Base-by-base conservation (phyloP, 129 eudicot genomes). In the Lonicera japonica region DNA sequence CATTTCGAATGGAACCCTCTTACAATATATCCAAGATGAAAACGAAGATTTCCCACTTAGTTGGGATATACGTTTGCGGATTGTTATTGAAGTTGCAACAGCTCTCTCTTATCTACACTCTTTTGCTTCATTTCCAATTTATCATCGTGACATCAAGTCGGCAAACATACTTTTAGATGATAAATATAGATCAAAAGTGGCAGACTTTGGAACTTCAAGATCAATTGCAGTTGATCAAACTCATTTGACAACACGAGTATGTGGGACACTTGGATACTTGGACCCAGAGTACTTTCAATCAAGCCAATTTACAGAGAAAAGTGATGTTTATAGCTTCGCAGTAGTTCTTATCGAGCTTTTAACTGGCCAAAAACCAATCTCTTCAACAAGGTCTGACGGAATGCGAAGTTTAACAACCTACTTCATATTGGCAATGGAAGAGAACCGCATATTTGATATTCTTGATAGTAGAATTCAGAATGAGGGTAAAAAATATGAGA, bases 161-260 rank as follows among this genome's bases (percentile, higher is more conserved):
- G 36, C 36, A 29, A 29, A 29, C 36, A 29, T 29, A 29, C 57
- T 53, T 53, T 53, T 20, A 10, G 57, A 53, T 17, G 57, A 53
- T 2, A 53, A 53, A 53, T 53, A 53, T 19, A 53, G 57, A 18
- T 6, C 57, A 53, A n/a, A 53, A 53, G 52, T 46, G 52, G 52
- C 52, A 2, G 52, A 46, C 13, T 46, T 46, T 46, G 52, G 52
- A 16, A 46, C 52, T 20, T 53, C 23, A n/a, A 53, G 18, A 19
- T 53, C 57, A 19, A 53, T 53, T 15, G 22, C 21, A 1, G 18
- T 53, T 53, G 22, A 53, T 19, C 57, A 53, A 53, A 53, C 20
- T 20, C 57, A 53, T 10, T 19, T 53, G 57, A 53, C 57, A 2
- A 29, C 36, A 29, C 36, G 36, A 29, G 36, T 29, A 6, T 6